phyloP scores from a whole-genome alignment of 768 basidiomycete species.

The Leccinum sublutescens region DNA sequence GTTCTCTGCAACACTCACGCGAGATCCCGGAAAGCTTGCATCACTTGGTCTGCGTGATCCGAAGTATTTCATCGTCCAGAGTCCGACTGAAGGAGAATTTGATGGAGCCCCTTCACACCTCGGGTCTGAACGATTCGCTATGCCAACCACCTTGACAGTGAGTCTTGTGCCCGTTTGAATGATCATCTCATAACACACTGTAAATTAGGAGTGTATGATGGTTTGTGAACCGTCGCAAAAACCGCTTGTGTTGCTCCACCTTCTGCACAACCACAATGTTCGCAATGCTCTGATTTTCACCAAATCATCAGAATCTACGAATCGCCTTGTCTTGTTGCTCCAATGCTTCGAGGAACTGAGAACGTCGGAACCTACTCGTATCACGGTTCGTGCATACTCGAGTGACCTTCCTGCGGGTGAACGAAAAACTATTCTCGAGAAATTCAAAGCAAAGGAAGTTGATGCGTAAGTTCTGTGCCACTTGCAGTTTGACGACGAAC shows the following conservation, averaged over 20 bases:
- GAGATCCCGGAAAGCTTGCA: constrained; percentile 90
- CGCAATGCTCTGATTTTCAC: constrained; percentile 87
- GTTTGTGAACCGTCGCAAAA: constrained; percentile 78
- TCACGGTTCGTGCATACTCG: constrained; percentile 74
- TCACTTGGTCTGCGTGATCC: constrained; percentile 75
- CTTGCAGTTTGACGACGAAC: background rate
- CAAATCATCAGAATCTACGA: constrained; percentile 92
- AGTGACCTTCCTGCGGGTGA: constrained; percentile 77
- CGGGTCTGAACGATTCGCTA: constrained; percentile 73
- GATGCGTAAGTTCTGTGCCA: constrained; percentile 60
- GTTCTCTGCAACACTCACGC: constrained; percentile 94
- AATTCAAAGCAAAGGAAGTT: constrained; percentile 78
- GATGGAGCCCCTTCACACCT: constrained; percentile 47
- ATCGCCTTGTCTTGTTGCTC: constrained; percentile 77
- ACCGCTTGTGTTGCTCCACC: constrained; percentile 85
- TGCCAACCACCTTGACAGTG: constrained; percentile 78
- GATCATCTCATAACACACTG: background rate
- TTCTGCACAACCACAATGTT: constrained; percentile 62
- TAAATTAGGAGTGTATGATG: constrained; percentile 77
- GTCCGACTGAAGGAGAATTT: constrained; percentile 34
- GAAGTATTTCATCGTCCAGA: constrained; percentile 86
- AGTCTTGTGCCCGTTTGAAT: constrained; percentile 17
- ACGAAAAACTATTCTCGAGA: constrained; percentile 71
- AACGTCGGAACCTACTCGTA: constrained; percentile 17
- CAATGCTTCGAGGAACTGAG: constrained; percentile 70